Percentiles rank a stretch among this genome's conserved stretches.
Conservation (phyloP, 2,329 filamentous ascomycete genomes). For the Nothophaeocryptopus gaeumannii region DNA sequence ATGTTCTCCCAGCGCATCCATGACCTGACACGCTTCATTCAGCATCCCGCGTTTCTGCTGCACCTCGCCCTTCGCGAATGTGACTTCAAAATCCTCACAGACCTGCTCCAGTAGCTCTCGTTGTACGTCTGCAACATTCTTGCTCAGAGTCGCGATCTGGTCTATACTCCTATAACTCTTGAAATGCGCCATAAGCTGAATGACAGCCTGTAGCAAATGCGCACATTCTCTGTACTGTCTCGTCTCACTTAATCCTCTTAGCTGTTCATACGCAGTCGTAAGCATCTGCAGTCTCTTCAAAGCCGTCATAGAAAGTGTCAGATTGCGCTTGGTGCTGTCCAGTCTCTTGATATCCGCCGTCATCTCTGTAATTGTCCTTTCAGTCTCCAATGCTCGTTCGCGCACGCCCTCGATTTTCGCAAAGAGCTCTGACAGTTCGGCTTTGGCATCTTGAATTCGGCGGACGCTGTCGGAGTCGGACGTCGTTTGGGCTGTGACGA, state of each 20-base stretch:
- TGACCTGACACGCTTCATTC: constrained; percentile 84
- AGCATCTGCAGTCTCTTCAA: constrained; percentile 97
- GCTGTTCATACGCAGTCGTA: constrained; percentile 97
- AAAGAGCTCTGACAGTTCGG: constrained; percentile 85
- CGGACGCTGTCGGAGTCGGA: constrained; percentile 83
- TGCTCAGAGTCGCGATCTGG: constrained; percentile 89
- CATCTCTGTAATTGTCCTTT: constrained; percentile 96
- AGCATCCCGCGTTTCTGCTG: constrained; percentile 66
- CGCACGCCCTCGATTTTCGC: constrained; percentile 92
- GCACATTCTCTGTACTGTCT: constrained; percentile 94
- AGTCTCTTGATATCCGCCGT: constrained; percentile 97
- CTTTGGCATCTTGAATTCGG: constrained; percentile 86
- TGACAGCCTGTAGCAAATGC: constrained; percentile 85
- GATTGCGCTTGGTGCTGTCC: constrained; percentile 92
- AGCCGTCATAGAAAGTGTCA: constrained; percentile 96
- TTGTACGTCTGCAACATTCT: constrained; percentile 91
- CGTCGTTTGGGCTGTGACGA: constrained; percentile 74
- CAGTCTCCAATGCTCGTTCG: constrained; percentile 82
- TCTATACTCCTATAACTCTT: constrained; percentile 97
- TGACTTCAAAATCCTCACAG: constrained; percentile 97
- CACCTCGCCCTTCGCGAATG: constrained; percentile 86
- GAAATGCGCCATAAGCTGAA: constrained; percentile 98
- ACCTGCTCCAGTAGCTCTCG: constrained; percentile 91
- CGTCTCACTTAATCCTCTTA: constrained; percentile 76
- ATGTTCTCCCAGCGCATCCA: constrained; percentile 89